phyloP scores from a whole-genome alignment of 495 filamentous ascomycete species.

The Trichoderma reesei region DNA sequence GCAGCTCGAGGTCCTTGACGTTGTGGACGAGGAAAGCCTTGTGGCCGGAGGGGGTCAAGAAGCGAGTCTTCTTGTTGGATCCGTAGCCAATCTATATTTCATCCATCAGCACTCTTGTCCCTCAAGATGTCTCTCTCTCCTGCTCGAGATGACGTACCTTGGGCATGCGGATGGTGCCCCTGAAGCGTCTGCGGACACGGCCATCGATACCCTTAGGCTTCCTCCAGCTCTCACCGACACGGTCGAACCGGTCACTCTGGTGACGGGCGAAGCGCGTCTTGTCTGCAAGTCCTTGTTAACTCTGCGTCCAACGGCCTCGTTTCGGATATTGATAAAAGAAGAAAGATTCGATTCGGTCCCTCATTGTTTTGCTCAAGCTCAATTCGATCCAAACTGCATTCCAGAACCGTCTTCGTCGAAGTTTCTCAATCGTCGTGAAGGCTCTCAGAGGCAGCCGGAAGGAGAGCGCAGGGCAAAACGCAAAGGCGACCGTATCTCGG shows the following conservation, averaged over 20 bases:
- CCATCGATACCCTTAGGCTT: constrained; percentile 98
- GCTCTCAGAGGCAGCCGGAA: not conserved
- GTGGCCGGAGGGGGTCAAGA: constrained; percentile 98
- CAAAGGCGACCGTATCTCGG: not conserved
- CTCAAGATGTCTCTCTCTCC: not conserved
- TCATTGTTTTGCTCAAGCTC: not conserved
- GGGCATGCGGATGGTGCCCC: constrained; percentile 92
- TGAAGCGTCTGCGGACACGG: constrained; percentile 80
- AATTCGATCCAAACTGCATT: not conserved
- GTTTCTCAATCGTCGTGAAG: not conserved
- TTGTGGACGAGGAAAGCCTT: constrained; percentile 99
- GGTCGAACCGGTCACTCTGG: constrained; percentile 92
- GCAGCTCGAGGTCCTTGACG: constrained; percentile 85
- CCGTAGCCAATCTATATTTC: constrained; percentile 81
- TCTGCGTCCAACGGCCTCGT: constrained; percentile 16
- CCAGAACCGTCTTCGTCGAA: not conserved
- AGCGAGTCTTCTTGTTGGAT: constrained; percentile 95
- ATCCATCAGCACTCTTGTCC: constrained; percentile 1
- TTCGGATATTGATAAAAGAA: constrained; percentile 10
- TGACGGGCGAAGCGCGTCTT: constrained; percentile 89
- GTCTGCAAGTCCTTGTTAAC: constrained; percentile 44
- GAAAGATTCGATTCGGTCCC: not conserved
- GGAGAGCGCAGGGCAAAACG: not conserved
- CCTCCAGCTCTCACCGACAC: constrained; percentile 79
- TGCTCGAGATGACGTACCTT: constrained; percentile 55